Evolutionary conservation across 768 basidiomycete species (phyloP).

Genomic region (Paxillus involutus): DNA sequence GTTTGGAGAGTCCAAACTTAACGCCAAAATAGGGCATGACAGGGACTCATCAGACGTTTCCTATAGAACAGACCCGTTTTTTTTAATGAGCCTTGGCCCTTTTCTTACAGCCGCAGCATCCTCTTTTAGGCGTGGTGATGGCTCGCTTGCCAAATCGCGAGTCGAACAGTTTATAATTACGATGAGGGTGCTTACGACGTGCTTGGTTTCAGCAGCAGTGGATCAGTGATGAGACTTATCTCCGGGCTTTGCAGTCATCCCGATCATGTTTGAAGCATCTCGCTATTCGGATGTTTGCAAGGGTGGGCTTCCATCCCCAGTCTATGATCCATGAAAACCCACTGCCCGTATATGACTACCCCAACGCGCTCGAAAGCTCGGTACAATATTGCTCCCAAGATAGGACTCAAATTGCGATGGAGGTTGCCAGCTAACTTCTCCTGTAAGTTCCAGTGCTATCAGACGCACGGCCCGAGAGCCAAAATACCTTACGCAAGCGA

Average conservation of each 20-base stretch:
- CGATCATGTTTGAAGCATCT: background rate
- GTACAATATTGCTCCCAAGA: background rate
- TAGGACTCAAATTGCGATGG: background rate
- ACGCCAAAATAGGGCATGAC: constrained; percentile 12
- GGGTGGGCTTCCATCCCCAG: background rate
- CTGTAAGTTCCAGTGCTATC: background rate
- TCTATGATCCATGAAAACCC: no score
- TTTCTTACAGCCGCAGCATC: constrained; percentile 6
- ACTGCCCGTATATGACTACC: background rate
- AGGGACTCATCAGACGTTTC: constrained; percentile 28
- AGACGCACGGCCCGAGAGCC: background rate
- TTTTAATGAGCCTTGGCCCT: background rate
- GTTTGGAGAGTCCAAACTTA: constrained; percentile 22
- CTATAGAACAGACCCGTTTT: constrained; percentile 30
- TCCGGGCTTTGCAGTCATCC: background rate
- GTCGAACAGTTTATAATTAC: background rate
- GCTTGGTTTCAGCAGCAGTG: background rate
- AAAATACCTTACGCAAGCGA: background rate
- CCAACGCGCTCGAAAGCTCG: background rate
- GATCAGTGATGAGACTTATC: constrained; percentile 11
- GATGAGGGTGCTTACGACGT: background rate
- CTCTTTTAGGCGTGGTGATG: constrained; percentile 7
- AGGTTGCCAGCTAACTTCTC: background rate
- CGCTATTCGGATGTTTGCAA: constrained; percentile 6
- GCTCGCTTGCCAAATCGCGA: background rate